Evolutionary conservation across 1,139 yeast genomes (phyloP), one percentile per base, ranked within the genome.

Genomic region (Geotrichum histeridarum): DNA sequence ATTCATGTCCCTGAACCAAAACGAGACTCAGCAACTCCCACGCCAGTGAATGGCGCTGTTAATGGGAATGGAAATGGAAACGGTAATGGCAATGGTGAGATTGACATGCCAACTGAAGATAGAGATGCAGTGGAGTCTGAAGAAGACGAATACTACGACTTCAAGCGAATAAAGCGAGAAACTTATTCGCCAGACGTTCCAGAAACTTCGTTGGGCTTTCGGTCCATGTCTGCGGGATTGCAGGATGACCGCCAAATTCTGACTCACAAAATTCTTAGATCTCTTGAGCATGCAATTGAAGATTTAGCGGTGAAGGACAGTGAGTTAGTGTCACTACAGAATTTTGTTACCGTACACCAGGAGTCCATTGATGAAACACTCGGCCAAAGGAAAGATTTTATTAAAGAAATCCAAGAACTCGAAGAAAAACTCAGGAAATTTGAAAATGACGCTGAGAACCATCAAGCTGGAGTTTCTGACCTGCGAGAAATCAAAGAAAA

Each of bases 121-220:
- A 42, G 45, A 8, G 57, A 53, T 15, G 50, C 51, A 22, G 32
- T 30, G 32, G 15, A n/a, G 18, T 30, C 30, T 4, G 44, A 47
- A 31, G 36, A 17, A 15, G 33, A 32, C 12, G 38, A 22, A 5
- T 86, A 79, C 64, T 88, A 87, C 63, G 81, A 83, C 51, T 67
- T 74, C 35, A 86, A 85, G 67, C 74, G 95, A 59, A 70, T 85
- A 50, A 80, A 82, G 61, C 82, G 83, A 71, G 86, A 85, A 32
- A 50, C 53, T 12, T 62, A 60, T 22, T 55, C 59, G 0, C 63
- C 63, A 12, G 56, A 55, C 8, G 48, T 59, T 14, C 56, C 56
- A 12, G 55, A 56, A 44, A 56, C 58, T 18, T 54, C 55, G 2
- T 35, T 52, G 3, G 39, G 51, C 4, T 53, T 50, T 41, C 17